Conservation (phyloP, 495 filamentous ascomycete genomes). For the Endocarpon pusillum region DNA sequence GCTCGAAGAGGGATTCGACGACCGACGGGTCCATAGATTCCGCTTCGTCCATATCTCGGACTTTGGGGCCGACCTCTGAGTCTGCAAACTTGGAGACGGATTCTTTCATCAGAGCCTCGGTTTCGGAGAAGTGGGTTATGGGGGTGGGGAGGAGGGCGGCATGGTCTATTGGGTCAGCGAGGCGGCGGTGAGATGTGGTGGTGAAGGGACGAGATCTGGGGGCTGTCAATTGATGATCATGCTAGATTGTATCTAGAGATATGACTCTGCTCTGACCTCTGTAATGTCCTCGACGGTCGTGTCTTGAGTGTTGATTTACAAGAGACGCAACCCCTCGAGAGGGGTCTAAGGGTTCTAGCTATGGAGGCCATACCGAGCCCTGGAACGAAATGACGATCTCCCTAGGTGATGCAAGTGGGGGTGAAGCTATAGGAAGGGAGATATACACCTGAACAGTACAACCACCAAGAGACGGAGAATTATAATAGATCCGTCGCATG, state of each 20-base stretch:
- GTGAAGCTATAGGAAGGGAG: too few relatives aligned
- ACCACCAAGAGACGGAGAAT: too few relatives aligned
- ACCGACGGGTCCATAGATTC: slow-evolving; percentile 81
- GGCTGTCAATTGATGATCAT: slow-evolving; percentile 8
- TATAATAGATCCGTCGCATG: too few relatives aligned
- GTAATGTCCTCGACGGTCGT: not conserved
- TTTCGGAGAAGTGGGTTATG: slow-evolving; percentile 84
- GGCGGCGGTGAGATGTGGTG: slow-evolving; percentile 42
- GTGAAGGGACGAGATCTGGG: slow-evolving; percentile 49
- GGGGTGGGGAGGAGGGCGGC: slow-evolving; percentile 68
- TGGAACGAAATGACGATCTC: too few relatives aligned
- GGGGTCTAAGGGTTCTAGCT: too few relatives aligned
- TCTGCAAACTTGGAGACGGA: slow-evolving; percentile 79
- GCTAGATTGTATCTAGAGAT: not conserved
- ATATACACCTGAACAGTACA: too few relatives aligned
- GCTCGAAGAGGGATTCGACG: slow-evolving; percentile 89
- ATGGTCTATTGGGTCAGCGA: slow-evolving; percentile 39
- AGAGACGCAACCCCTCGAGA: too few relatives aligned
- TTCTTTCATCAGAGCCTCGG: slow-evolving; percentile 75
- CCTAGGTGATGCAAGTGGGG: too few relatives aligned
- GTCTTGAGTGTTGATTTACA: too few relatives aligned
- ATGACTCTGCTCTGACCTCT: not conserved
- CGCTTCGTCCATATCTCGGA: slow-evolving; percentile 93
- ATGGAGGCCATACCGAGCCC: too few relatives aligned
- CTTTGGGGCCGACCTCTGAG: slow-evolving; percentile 78